Percentiles rank a stretch among this genome's conserved stretches.
phyloP scores from a whole-genome alignment of 225 moss, liverwort and hornwort genomes.

The Pleurozium schreberi region DNA sequence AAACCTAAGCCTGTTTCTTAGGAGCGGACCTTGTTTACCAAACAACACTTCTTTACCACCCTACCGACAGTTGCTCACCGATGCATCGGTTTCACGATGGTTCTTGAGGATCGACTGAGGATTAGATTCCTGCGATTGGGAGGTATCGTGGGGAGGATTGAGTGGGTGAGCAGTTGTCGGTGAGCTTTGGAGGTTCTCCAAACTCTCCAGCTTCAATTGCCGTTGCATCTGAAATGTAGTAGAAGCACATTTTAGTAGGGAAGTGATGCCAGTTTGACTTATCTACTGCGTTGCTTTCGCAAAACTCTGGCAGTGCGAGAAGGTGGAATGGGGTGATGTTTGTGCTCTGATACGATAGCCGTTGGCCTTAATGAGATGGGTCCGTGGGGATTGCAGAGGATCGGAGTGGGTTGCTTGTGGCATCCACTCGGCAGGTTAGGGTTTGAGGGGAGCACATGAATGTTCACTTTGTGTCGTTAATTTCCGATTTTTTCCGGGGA shows the following conservation, averaged over 20 bases:
- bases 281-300: background rate
- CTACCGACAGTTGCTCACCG: background rate
- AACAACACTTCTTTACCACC: background rate
- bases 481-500: background rate
- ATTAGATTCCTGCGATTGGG: background rate
- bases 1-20: background rate
- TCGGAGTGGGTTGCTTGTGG: background rate
- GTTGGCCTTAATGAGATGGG: no score
- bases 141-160: no score
- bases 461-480: background rate
- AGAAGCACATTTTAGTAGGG: background rate
- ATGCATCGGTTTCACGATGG: background rate
- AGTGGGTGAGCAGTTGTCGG: background rate
- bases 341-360: background rate
- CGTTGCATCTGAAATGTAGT: no score
- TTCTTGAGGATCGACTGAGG: background rate
- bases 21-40: background rate
- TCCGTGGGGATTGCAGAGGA: no score
- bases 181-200: background rate
- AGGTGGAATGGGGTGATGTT: background rate
- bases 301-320: background rate
- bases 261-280: background rate
- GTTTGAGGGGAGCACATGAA: background rate
- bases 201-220: background rate
- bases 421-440: background rate